Evolutionary conservation across 2,329 filamentous ascomycete species (phyloP), one percentile per base, ranked within the genome.

Genomic region (Xylaria sp.): DNA sequence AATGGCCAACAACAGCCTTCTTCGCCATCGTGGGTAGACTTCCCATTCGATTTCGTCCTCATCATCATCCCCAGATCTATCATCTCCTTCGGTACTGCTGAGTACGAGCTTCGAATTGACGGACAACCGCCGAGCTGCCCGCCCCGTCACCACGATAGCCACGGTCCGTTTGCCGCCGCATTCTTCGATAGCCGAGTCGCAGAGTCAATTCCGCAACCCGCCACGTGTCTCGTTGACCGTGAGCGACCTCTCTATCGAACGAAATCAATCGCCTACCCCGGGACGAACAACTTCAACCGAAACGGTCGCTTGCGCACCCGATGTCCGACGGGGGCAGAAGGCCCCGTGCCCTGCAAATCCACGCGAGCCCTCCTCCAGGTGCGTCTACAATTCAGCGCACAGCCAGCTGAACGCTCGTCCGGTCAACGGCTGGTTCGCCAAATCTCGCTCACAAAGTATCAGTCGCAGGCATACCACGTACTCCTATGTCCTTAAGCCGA

Each of bases 401-500:
- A 25, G 41, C 63, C 65, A 72, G 59, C 69, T 65, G 62, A 56
- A 18, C 58, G 51, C 48, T 39, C 13, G 41, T 56, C 54, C 23
- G 51, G 59, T 61, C 60, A 54, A 41, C 66, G 63, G 67, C 65
- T n/a, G 59, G 72, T 70, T 18, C 56, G 57, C 41, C n/a, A 18
- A 3, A 9, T 41, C 25, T 41, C 31, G 54, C 62, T 71, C 46
- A 69, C 66, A 31, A 41, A 58, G 59, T 51, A 54, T 59, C 66
- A 58, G 57, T 64, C 64, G 67, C 80, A 87, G 85, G 87, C 77
- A 90, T 86, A 61, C 86, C 89, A 52, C 85, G 82, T 75, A 77
- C 81, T 73, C 82, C 83, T 76, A 97, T 97, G 94, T 92, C 92
- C 74, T 83, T 95, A 71, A 96, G 94, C 74, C 90, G 94, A 82